Evolutionary conservation across 2,329 filamentous ascomycete species (phyloP).

Genomic region (Sphaceloma murrayae): DNA sequence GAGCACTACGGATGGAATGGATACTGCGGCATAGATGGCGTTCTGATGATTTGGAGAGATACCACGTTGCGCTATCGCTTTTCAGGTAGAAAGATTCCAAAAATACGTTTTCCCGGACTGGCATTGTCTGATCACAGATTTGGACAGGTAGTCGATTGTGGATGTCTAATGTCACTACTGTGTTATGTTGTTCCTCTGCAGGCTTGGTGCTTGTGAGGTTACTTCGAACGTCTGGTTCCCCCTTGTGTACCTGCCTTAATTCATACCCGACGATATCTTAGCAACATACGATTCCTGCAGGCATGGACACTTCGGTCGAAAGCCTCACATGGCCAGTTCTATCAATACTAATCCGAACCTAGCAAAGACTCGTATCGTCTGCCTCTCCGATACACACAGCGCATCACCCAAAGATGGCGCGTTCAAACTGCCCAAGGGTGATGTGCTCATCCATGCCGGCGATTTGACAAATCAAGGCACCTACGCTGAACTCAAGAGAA

Average conservation of each 20-base stretch:
- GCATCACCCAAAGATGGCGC: constrained; percentile 42
- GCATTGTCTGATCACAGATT: no score
- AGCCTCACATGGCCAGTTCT: constrained; percentile 1
- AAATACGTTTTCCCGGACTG: no score
- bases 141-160: no score
- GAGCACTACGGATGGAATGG: not conserved
- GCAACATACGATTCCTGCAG: no score
- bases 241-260: no score
- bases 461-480: constrained; percentile 67
- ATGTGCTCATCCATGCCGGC: constrained; percentile 67
- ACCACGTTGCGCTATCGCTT: not conserved
- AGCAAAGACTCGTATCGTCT: constrained; percentile 55
- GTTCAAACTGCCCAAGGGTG: constrained; percentile 57
- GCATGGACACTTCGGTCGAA: no score
- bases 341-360: constrained; percentile 2
- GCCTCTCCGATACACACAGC: constrained; percentile 70
- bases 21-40: not conserved
- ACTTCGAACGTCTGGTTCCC: no score
- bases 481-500: constrained; percentile 47
- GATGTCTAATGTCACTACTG: no score
- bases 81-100: no score
- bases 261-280: no score
- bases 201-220: no score
- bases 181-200: no score
- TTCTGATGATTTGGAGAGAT: not conserved